phyloP scores from a whole-genome alignment of 1,139 yeast genomes.

The Lodderomyces metapsilosis region DNA sequence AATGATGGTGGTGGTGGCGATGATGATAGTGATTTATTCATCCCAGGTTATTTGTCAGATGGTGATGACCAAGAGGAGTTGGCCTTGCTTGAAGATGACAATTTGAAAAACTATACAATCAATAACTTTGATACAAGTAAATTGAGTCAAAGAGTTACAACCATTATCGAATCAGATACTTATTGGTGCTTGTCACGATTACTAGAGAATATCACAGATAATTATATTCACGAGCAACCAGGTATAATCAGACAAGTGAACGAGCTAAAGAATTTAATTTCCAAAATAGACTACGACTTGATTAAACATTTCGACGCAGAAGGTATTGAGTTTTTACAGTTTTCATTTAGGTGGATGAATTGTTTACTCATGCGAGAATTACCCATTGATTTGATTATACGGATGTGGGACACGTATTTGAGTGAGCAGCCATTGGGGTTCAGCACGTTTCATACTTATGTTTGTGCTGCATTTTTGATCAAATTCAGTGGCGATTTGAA shows the following conservation, averaged over 20 bases:
- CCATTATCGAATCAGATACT: constrained; percentile 81
- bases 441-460: constrained; percentile 91
- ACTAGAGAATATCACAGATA: constrained; percentile 92
- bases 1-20: constrained; percentile 25
- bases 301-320: constrained; percentile 75
- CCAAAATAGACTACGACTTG: constrained; percentile 73
- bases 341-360: constrained; percentile 98
- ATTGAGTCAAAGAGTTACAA: constrained; percentile 48
- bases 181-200: constrained; percentile 94
- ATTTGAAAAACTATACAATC: constrained; percentile 22
- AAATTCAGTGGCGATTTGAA: constrained; percentile 78
- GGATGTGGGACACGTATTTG: constrained; percentile 98
- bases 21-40: constrained; percentile 28
- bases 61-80: constrained; percentile 3
- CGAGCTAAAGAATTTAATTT: constrained; percentile 72
- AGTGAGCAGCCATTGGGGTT: constrained; percentile 88
- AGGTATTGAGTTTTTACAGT: constrained; percentile 88
- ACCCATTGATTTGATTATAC: constrained; percentile 68
- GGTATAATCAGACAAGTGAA: constrained; percentile 91
- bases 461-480: constrained; percentile 95
- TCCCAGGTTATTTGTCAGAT: constrained; percentile 33
- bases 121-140: constrained; percentile 61
- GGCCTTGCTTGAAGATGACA: constrained; percentile 27
- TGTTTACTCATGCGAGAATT: constrained; percentile 94
- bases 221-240: constrained; percentile 96